A percentile compares a stretch with the other conserved stretches of the same genome.
phyloP scores from a whole-genome alignment of 306 rosid species.

The Purshia tridentata region DNA sequence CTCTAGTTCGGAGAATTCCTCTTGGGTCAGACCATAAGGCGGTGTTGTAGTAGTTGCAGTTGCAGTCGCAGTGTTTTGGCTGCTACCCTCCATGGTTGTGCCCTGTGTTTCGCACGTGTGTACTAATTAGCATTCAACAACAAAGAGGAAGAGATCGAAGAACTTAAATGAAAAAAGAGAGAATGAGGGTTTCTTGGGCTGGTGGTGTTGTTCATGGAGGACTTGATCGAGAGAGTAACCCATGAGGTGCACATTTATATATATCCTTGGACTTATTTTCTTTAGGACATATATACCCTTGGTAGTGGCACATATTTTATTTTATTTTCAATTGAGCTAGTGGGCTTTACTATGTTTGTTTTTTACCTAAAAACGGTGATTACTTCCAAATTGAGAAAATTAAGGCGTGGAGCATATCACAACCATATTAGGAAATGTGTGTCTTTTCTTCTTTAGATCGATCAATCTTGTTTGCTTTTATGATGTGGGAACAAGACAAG shows the following conservation, averaged over 20 bases:
- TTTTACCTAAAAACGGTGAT: constrained; percentile 18
- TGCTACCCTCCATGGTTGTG: constrained; percentile 26
- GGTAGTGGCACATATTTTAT: neutral
- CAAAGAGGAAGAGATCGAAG: neutral
- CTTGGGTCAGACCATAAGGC: constrained; percentile 53
- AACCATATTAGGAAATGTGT: constrained; percentile 37
- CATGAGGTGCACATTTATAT: constrained; percentile 15
- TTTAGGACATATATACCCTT: constrained; percentile 42
- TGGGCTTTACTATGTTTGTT: neutral
- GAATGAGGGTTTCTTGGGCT: neutral
- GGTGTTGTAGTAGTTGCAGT: neutral
- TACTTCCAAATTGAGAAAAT: constrained; percentile 30
- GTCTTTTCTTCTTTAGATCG: neutral
- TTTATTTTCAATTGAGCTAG: neutral
- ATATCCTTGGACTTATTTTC: neutral
- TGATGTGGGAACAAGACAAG: neutral
- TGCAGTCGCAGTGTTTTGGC: no score
- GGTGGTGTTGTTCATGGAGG: neutral
- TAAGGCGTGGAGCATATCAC: constrained; percentile 19
- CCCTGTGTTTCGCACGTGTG: neutral
- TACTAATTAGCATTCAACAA: neutral
- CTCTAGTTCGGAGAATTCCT: constrained; percentile 49
- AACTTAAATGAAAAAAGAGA: neutral
- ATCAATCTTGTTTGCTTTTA: neutral
- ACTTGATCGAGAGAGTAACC: no score